These are phyloP conservation scores for Pseudocercospora vitis DNA, from an alignment of 2,329 filamentous ascomycete species.

Conservation along the genomic window DNA sequence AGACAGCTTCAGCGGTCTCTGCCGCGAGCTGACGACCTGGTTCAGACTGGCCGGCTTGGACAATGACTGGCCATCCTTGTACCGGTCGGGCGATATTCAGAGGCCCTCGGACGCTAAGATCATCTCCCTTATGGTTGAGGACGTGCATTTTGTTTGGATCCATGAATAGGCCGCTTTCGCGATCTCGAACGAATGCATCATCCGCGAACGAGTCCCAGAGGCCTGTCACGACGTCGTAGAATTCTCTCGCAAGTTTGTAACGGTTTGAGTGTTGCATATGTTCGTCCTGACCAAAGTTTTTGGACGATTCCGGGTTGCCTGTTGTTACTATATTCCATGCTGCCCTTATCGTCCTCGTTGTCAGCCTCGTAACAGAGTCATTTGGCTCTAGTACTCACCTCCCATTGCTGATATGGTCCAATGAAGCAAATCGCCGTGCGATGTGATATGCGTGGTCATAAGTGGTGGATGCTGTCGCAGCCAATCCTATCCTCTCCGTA, in stretches of 20 bases:
- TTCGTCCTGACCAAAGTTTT: constrained; percentile 48
- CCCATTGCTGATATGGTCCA: constrained; percentile 43
- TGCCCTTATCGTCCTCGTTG: constrained; percentile 25
- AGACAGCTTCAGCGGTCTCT: constrained; percentile 32
- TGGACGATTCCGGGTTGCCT: constrained; percentile 49
- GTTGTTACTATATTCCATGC: constrained; percentile 56
- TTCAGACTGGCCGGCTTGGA: constrained; percentile 32
- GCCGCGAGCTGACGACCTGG: constrained; percentile 31
- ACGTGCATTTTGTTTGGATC: constrained; percentile 56
- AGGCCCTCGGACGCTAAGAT: constrained; percentile 29
- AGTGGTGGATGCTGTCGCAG: constrained; percentile 41
- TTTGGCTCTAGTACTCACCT: not conserved
- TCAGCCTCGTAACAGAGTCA: too few species aligned
- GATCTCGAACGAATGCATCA: constrained; percentile 54
- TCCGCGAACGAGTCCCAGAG: constrained; percentile 47
- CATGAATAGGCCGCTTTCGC: constrained; percentile 51
- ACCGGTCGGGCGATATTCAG: constrained; percentile 30
- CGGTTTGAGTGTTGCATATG: constrained; percentile 52
- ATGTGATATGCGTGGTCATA: constrained; percentile 42
- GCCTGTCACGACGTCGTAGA: constrained; percentile 37
- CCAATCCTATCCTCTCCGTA: constrained; percentile 45
- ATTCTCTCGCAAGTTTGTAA: constrained; percentile 53
- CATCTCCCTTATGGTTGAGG: constrained; percentile 51
- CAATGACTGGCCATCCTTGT: constrained; percentile 33
- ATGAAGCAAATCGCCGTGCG: constrained; percentile 39